Evolutionary conservation across 2,329 filamentous ascomycete species (phyloP).

Genomic region (Verticillium isaacii): DNA sequence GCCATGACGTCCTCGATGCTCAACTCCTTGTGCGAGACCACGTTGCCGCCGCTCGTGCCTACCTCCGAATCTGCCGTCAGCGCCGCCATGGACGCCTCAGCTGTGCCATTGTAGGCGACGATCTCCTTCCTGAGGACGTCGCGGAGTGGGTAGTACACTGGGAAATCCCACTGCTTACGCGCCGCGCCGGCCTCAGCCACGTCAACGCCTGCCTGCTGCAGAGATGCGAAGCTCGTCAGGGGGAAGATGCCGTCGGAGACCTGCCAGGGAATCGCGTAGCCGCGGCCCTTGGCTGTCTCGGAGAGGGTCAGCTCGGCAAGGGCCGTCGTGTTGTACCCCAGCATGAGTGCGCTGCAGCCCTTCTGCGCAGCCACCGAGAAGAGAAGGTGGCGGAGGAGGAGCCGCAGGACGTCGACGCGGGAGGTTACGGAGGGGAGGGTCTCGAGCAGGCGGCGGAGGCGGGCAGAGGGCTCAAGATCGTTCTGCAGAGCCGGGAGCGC

Average conservation of each 20-base stretch:
- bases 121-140: slow-evolving; percentile 84
- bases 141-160: slow-evolving; percentile 73
- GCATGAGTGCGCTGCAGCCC: slow-evolving; percentile 66
- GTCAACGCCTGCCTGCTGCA: not conserved
- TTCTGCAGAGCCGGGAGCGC: slow-evolving; percentile 28
- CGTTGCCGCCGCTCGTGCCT: slow-evolving; percentile 21
- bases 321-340: slow-evolving; percentile 82
- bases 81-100: slow-evolving; percentile 44
- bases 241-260: slow-evolving; percentile 65
- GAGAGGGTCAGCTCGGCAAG: slow-evolving; percentile 82
- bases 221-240: slow-evolving; percentile 6
- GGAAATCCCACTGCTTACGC: slow-evolving; percentile 18
- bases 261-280: slow-evolving; percentile 76
- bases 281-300: slow-evolving; percentile 87
- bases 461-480: slow-evolving; percentile 25
- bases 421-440: slow-evolving; percentile 70
- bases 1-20: slow-evolving; percentile 90
- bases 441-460: slow-evolving; percentile 51
- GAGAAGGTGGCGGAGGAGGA: slow-evolving; percentile 69
- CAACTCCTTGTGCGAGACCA: slow-evolving; percentile 67
- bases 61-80: slow-evolving; percentile 26
- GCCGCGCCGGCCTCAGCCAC: not conserved
- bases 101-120: slow-evolving; percentile 55
- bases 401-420: slow-evolving; percentile 64
- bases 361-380: slow-evolving; percentile 56